Evolutionary conservation across 805 yeast genomes (phyloP), one percentile per base, ranked within the genome.

Genomic region (Metschnikowia henanensis): DNA sequence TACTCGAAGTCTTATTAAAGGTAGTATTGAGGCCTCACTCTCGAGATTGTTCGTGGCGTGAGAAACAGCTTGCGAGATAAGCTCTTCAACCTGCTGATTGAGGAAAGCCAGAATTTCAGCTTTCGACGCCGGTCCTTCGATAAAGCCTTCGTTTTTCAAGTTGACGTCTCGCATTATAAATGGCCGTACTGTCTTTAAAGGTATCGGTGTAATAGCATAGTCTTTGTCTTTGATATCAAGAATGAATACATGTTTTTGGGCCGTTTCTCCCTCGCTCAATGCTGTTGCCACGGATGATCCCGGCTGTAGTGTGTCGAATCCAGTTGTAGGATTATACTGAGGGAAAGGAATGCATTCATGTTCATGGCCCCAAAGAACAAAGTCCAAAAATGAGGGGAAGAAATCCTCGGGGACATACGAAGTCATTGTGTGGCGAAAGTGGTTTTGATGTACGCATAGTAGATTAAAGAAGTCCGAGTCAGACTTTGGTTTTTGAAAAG

Each of bases 281-380:
- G 96, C 83, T 0, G 99, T 94, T 0, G 96, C 97, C 15, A 94
- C 86, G 0, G 96, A 86, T 1, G 96, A 87, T 0, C 99, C 99
- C 0, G 96, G 94, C 60, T 90, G 97, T 30, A 94, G 71, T 0
- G 90, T 89, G 43, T 80, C 80, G 58, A 92, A 89, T 1, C 83
- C 84, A 2, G 76, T 76, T 9, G 73, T 74, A 1, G 79, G 70
- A 55, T 84, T 84, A 35, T 70, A 70, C 1, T 72, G 75, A 0
- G 95, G 80, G 45, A 78, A 79, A 1, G 92, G 87, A 4, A 83
- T 74, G 58, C 97, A 89, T 60, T 94, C 97, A 64, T 94, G 99
- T 61, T 94, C 99, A 63, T 94, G 99, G 15, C 99, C 99, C 99
- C 99, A 94, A 2, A 91, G 67, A 0, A 94, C 83, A 44, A 92